Conservation (phyloP, 2,329 filamentous ascomycete genomes). For the Scedosporium aurantiacum region DNA sequence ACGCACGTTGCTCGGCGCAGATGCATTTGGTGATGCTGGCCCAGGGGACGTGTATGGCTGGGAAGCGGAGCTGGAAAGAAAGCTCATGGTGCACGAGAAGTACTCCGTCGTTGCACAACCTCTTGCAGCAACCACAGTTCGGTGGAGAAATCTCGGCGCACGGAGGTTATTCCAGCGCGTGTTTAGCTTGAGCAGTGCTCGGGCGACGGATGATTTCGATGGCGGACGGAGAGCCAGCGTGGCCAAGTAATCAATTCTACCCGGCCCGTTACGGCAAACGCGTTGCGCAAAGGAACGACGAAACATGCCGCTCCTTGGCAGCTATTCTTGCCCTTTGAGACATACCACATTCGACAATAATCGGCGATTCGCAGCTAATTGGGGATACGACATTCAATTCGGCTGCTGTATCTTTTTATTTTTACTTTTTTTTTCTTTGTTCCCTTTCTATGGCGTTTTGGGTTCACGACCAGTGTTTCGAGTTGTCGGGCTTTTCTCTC, state of each 20-base stretch:
- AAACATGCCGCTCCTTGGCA: too few relatives aligned
- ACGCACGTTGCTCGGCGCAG: slow-evolving; percentile 16
- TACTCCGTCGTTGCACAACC: slow-evolving; percentile 1
- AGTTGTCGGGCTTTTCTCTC: too few relatives aligned
- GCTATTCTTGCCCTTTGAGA: too few relatives aligned
- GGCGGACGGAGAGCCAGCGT: neutral
- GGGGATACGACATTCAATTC: too few relatives aligned
- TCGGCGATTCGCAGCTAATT: too few relatives aligned
- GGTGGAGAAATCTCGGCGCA: slow-evolving; percentile 17
- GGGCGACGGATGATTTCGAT: neutral
- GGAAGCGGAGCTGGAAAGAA: slow-evolving; percentile 30
- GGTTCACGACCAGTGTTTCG: too few relatives aligned
- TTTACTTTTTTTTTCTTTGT: too few relatives aligned
- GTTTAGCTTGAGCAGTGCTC: slow-evolving; percentile 18
- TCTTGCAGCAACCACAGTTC: slow-evolving; percentile 12
- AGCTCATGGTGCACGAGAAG: slow-evolving; percentile 7
- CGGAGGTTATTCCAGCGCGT: slow-evolving; percentile 29
- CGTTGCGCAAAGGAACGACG: too few relatives aligned
- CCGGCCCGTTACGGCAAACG: neutral
- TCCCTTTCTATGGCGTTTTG: too few relatives aligned
- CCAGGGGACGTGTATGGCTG: slow-evolving; percentile 39
- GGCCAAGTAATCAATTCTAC: neutral
- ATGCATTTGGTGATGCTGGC: slow-evolving; percentile 14
- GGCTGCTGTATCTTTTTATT: too few relatives aligned
- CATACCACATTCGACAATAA: too few relatives aligned